These are phyloP conservation scores for Beauveria bassiana DNA, from an alignment of 2,329 filamentous ascomycete species.

Conservation along the genomic window DNA sequence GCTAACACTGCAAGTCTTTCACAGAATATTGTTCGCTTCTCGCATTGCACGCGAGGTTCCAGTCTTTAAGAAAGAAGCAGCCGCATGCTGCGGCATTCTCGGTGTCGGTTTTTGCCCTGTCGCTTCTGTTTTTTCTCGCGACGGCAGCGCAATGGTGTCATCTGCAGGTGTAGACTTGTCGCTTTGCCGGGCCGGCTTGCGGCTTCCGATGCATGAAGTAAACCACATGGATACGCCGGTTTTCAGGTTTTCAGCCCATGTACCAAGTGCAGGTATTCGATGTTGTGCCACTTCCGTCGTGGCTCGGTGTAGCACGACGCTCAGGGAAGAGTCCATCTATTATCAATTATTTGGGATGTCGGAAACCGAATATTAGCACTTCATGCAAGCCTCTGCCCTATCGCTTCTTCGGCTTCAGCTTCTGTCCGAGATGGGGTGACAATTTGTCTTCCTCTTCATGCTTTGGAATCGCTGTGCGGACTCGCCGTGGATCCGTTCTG, in stretches of 20 bases:
- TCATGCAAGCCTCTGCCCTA: not conserved
- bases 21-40: constrained; percentile 27
- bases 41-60: constrained; percentile 33
- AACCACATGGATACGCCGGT: constrained; percentile 3
- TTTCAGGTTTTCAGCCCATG: not conserved
- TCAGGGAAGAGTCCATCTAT: not conserved
- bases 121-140: not conserved
- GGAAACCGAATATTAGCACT: not conserved
- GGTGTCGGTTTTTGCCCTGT: not conserved
- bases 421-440: not conserved
- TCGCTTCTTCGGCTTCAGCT: not conserved
- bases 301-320: not conserved
- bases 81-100: constrained; percentile 32
- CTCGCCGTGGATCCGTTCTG: not conserved
- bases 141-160: not conserved
- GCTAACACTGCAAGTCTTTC: not conserved
- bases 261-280: not conserved
- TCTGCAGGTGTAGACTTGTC: not conserved
- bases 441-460: not conserved
- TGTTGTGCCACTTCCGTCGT: not conserved
- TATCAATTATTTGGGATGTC: not conserved
- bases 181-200: not conserved
- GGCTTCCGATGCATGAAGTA: constrained; percentile 4
- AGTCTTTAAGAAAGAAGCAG: constrained; percentile 33
- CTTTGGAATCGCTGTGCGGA: not conserved